phyloP scores from a whole-genome alignment of 1,139 yeast genomes.

The Yamadazyma diospyri region DNA sequence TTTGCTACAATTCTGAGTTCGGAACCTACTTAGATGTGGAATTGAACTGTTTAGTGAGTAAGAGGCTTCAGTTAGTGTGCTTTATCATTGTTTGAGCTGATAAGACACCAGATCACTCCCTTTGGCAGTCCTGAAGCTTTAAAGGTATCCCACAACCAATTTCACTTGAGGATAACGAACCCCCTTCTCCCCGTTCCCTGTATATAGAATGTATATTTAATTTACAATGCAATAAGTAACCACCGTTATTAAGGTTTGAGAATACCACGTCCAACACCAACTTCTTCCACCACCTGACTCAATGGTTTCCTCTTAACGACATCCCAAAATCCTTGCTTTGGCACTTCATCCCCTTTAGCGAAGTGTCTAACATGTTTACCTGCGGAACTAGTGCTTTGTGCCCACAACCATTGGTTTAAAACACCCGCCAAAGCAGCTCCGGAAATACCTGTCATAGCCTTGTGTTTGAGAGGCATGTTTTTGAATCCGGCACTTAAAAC shows the following conservation, averaged over 20 bases:
- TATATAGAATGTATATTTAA: constrained; percentile 2
- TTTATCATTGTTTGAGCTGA: too few relatives aligned
- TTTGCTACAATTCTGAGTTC: too few relatives aligned
- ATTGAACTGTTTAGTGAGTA: too few relatives aligned
- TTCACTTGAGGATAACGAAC: too few relatives aligned
- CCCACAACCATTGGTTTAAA: constrained; percentile 40
- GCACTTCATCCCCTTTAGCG: constrained; percentile 34
- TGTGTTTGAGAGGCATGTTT: constrained; percentile 42
- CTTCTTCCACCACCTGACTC: constrained; percentile 72
- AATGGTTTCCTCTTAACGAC: constrained; percentile 78
- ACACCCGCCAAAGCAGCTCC: constrained; percentile 41
- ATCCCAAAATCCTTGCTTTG: constrained; percentile 77
- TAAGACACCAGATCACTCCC: too few relatives aligned
- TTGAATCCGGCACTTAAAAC: constrained; percentile 41
- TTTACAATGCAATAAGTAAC: constrained; percentile 3
- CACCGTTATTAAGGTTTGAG: constrained; percentile 22
- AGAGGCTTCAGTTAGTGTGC: too few relatives aligned
- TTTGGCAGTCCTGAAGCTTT: too few relatives aligned
- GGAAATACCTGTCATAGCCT: constrained; percentile 38
- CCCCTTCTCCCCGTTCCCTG: too few relatives aligned
- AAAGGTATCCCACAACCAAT: too few relatives aligned
- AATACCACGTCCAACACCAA: constrained; percentile 67
- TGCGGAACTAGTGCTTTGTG: constrained; percentile 41
- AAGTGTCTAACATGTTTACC: constrained; percentile 35
- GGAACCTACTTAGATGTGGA: too few relatives aligned